Evolutionary conservation across 768 basidiomycete species (phyloP).

Genomic region (Termitomyces sp.): DNA sequence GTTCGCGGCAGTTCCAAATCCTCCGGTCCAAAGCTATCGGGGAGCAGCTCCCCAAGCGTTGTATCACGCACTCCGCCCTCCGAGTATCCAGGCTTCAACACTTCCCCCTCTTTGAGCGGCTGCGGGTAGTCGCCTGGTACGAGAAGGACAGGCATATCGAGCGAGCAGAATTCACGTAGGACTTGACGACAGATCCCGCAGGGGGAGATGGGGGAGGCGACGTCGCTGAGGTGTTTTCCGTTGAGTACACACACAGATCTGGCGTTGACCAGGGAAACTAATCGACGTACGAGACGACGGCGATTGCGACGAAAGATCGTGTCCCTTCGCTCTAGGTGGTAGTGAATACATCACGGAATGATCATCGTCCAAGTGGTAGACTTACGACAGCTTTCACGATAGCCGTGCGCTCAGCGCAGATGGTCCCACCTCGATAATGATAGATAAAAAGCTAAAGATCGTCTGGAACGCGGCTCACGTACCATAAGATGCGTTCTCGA

Average conservation of each 20-base stretch:
- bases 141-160: conserved; percentile 69
- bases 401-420: conserved; percentile 94
- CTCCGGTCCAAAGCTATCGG: conserved; percentile 87
- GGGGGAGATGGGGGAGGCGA: conserved; percentile 65
- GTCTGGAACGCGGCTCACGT: background rate
- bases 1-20: conserved; percentile 55
- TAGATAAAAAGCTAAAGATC: background rate
- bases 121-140: conserved; percentile 63
- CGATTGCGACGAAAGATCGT: conserved; percentile 67
- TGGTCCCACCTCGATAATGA: conserved; percentile 63
- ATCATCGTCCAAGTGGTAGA: conserved; percentile 1
- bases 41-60: conserved; percentile 72
- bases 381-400: conserved; percentile 91
- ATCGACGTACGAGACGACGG: conserved; percentile 67
- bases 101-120: conserved; percentile 26
- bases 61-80: conserved; percentile 58
- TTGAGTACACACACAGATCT: background rate
- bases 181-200: conserved; percentile 96
- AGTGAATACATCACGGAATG: background rate
- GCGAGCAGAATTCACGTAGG: conserved; percentile 79
- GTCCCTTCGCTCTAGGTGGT: conserved; percentile 71
- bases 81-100: conserved; percentile 33
- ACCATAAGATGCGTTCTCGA: conserved; percentile 96
- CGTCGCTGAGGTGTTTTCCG: conserved; percentile 49
- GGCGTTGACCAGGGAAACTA: background rate